Evolutionary conservation across 129 eudicot species (phyloP).

Genomic region (Saussurea involucrata): DNA sequence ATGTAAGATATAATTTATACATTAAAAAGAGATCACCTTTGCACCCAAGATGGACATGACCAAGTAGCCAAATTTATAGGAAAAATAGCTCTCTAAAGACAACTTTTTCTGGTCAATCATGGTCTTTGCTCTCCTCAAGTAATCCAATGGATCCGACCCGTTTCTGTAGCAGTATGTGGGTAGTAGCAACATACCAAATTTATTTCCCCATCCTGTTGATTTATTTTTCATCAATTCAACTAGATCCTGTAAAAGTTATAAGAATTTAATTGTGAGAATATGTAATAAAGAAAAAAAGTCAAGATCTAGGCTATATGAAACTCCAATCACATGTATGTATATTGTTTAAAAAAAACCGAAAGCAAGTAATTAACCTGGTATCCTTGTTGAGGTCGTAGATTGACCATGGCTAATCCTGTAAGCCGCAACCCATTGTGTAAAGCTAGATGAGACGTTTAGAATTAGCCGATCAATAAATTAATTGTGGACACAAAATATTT

Average conservation of each 20-base stretch:
- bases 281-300: too few relatives aligned
- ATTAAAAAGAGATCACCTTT: conserved; percentile 37
- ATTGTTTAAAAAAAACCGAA: not conserved
- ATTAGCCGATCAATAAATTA: not conserved
- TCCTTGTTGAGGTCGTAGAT: conserved; percentile 57
- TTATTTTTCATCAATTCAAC: conserved; percentile 39
- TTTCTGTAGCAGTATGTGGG: conserved; percentile 48
- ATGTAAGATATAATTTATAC: not conserved
- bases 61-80: conserved; percentile 46
- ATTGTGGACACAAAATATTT: not conserved
- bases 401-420: conserved; percentile 78
- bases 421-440: conserved; percentile 50
- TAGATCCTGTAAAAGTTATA: conserved; percentile 33
- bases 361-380: conserved; percentile 42
- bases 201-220: conserved; percentile 63
- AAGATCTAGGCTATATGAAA: too few relatives aligned
- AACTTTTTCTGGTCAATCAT: conserved; percentile 77
- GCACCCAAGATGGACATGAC: conserved; percentile 53
- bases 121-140: conserved; percentile 52
- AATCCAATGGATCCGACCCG: conserved; percentile 52
- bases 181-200: conserved; percentile 60
- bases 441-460: conserved; percentile 14
- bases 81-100: conserved; percentile 58
- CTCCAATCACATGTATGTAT: not conserved
- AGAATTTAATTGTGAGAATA: not conserved